Conservation (phyloP, 768 basidiomycete species). For the Mycena sanguinolenta region DNA sequence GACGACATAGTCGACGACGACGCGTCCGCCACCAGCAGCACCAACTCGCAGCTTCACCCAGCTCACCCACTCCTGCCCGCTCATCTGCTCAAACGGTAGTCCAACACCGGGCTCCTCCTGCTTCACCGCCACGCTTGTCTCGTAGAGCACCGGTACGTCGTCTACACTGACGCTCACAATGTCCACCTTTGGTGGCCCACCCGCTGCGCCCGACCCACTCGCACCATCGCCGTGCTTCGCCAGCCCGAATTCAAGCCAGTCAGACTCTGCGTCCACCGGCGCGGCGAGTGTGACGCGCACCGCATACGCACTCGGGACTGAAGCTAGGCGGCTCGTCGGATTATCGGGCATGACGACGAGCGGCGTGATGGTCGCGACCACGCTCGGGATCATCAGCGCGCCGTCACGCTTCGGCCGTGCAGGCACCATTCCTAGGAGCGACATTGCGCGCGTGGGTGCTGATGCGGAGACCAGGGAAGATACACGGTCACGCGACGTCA, state of each 20-base stretch:
- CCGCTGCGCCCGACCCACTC: slow-evolving; percentile 8
- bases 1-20: slow-evolving; percentile 79
- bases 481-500: slow-evolving; percentile 41
- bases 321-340: slow-evolving; percentile 22
- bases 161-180: slow-evolving; percentile 73
- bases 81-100: slow-evolving; percentile 65
- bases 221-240: slow-evolving; percentile 52
- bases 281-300: slow-evolving; percentile 70
- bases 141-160: slow-evolving; percentile 73
- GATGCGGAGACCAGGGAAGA: slow-evolving; percentile 43
- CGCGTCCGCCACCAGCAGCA: slow-evolving; percentile 60
- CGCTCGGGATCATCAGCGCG: slow-evolving; percentile 72
- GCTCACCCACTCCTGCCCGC: slow-evolving; percentile 69
- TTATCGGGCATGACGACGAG: slow-evolving; percentile 46
- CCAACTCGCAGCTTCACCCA: slow-evolving; percentile 77
- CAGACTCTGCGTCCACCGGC: slow-evolving; percentile 70
- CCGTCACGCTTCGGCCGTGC: slow-evolving; percentile 62
- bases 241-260: slow-evolving; percentile 84
- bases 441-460: slow-evolving; percentile 37
- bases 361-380: slow-evolving; percentile 66
- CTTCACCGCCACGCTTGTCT: slow-evolving; percentile 60
- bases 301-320: slow-evolving; percentile 64
- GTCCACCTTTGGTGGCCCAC: slow-evolving; percentile 59
- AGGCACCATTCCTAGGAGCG: slow-evolving; percentile 32
- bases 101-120: slow-evolving; percentile 51